phyloP scores from a whole-genome alignment of 176 grass and related monocot species.

The Olyra latifolia region DNA sequence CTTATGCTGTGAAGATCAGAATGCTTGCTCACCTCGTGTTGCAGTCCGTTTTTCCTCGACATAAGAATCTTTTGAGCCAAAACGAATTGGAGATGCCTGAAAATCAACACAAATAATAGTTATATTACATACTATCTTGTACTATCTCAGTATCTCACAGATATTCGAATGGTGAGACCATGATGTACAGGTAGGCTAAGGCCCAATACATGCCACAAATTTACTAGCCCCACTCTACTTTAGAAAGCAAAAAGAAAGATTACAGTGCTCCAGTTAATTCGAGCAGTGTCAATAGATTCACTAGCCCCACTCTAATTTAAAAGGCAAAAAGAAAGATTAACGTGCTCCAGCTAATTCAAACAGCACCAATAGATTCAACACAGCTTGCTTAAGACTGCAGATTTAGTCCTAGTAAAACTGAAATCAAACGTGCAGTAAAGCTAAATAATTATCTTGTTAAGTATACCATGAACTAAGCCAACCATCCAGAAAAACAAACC shows the following conservation, averaged over 20 bases:
- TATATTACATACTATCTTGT: not conserved
- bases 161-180: not conserved
- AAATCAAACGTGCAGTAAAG: not conserved
- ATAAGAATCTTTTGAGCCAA: conserved; percentile 39
- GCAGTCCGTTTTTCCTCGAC: conserved; percentile 69
- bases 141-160: not conserved
- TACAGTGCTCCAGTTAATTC: not conserved
- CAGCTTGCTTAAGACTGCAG: not conserved
- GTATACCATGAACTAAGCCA: not conserved
- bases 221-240: not conserved
- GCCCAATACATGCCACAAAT: not conserved
- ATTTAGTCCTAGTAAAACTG: conserved; percentile 12
- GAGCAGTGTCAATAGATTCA: not conserved
- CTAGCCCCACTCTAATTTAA: not conserved
- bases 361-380: not conserved
- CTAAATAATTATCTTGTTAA: not conserved
- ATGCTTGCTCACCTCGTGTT: conserved; percentile 55
- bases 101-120: conserved; percentile 18
- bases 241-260: not conserved
- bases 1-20: not conserved
- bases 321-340: not conserved
- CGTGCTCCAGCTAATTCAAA: conserved; percentile 17
- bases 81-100: conserved; percentile 48
- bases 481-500: conserved; percentile 35
- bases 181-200: not conserved